These are phyloP conservation scores for Glycine latifolia DNA, from an alignment of 306 rosid genomes.

Conservation along the genomic window DNA sequence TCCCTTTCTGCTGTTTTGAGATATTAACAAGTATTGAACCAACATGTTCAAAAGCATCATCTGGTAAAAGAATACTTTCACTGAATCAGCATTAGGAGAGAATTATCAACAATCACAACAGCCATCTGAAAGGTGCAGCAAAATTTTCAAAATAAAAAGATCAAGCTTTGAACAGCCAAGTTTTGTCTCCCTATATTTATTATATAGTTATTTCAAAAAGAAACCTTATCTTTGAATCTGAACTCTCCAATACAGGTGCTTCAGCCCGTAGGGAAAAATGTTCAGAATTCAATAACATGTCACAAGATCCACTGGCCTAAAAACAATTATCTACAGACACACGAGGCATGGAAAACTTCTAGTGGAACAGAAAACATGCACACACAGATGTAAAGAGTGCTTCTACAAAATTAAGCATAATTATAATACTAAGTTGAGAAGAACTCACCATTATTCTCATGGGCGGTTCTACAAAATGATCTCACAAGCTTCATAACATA, in stretches of 20 bases:
- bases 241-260: conserved; percentile 3
- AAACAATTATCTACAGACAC: conserved; percentile 18
- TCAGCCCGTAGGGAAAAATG: not conserved
- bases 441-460: conserved; percentile 69
- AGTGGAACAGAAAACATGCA: not conserved
- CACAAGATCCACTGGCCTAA: not conserved
- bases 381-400: not conserved
- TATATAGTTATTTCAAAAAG: conserved; percentile 5
- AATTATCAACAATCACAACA: not conserved
- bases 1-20: conserved; percentile 80
- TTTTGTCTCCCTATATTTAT: not conserved
- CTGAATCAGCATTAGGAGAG: conserved; percentile 32
- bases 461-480: conserved; percentile 78
- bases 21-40: conserved; percentile 92
- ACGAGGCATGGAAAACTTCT: not conserved
- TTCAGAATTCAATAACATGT: conserved; percentile 21
- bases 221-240: not conserved
- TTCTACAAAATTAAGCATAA: not conserved
- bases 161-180: conserved; percentile 13
- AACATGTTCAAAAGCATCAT: conserved; percentile 93
- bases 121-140: conserved; percentile 10
- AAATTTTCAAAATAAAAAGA: conserved; percentile 25
- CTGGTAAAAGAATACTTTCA: conserved; percentile 52
- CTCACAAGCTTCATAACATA: conserved; percentile 92
- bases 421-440: conserved; percentile 39